Evolutionary conservation across 1,139 yeast species (phyloP).

Genomic region (Yamadazyma diddensiae): DNA sequence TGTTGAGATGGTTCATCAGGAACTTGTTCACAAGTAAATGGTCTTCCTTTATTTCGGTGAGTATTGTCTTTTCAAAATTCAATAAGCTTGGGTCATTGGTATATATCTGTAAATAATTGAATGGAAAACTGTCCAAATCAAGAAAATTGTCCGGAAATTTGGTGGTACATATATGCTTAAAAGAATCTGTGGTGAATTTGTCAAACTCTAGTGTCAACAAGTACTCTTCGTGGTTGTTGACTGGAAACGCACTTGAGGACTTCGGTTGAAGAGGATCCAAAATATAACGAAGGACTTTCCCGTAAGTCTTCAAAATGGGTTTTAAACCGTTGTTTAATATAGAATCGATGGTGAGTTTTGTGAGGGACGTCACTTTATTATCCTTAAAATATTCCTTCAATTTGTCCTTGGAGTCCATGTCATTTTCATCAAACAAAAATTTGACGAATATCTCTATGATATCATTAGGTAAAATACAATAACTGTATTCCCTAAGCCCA

Average conservation of each 20-base stretch:
- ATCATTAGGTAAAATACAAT: constrained; percentile 38
- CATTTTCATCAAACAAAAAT: constrained; percentile 22
- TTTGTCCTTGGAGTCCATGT: constrained; percentile 17
- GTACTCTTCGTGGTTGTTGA: constrained; percentile 30
- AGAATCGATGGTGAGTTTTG: constrained; percentile 53
- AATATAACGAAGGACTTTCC: constrained; percentile 51
- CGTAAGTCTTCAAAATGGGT: constrained; percentile 45
- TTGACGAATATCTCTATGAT: constrained; percentile 24
- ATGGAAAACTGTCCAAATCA: constrained; percentile 35
- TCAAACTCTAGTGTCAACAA: constrained; percentile 34
- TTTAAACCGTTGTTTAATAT: constrained; percentile 45
- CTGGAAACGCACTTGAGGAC: not conserved
- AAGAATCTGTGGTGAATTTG: constrained; percentile 33
- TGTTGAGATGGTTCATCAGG: constrained; percentile 22
- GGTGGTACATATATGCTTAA: constrained; percentile 16
- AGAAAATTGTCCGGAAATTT: constrained; percentile 5
- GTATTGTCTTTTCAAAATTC: constrained; percentile 29
- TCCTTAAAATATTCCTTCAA: constrained; percentile 24
- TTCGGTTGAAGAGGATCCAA: constrained; percentile 23
- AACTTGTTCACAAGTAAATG: constrained; percentile 24
- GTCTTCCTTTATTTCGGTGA: constrained; percentile 26
- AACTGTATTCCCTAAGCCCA: constrained; percentile 41
- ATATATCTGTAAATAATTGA: constrained; percentile 29
- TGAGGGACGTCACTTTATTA: constrained; percentile 31
- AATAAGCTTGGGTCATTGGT: constrained; percentile 41